These are phyloP conservation scores for Penicillium freii DNA, from an alignment of 2,329 filamentous ascomycete species.

Conservation along the genomic window DNA sequence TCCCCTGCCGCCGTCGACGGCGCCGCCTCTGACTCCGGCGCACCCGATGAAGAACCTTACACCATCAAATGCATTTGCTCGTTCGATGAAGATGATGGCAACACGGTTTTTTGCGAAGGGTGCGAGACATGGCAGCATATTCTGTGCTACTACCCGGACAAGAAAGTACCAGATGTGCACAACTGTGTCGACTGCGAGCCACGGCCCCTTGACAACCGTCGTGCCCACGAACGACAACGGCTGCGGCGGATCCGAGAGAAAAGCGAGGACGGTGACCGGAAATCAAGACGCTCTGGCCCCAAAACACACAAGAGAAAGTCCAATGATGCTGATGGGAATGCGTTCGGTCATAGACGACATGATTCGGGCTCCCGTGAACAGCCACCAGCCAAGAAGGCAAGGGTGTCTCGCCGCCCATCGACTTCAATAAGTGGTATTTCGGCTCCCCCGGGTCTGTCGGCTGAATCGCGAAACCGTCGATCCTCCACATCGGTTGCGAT, in stretches of 20 bases:
- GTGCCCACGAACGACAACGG: conserved; percentile 71
- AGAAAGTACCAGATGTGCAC: conserved; percentile 72
- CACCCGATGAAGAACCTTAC: conserved; percentile 56
- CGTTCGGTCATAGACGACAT: conserved; percentile 56
- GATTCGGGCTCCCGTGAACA: conserved; percentile 53
- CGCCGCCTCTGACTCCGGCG: conserved; percentile 41
- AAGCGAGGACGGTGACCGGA: conserved; percentile 63
- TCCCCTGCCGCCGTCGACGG: conserved; percentile 45
- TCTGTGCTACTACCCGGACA: conserved; percentile 86
- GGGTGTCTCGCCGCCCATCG: conserved; percentile 75
- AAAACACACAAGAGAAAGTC: conserved; percentile 88
- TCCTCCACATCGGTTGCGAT: conserved; percentile 60
- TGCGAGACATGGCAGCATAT: conserved; percentile 99
- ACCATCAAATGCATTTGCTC: conserved; percentile 98
- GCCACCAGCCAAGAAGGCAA: conserved; percentile 72
- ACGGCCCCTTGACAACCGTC: conserved; percentile 67
- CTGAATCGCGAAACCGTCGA: conserved; percentile 59
- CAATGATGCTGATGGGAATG: conserved; percentile 59
- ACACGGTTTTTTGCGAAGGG: conserved; percentile 91
- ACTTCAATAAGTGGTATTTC: conserved; percentile 71
- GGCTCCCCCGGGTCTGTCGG: conserved; percentile 63
- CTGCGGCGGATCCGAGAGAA: conserved; percentile 62
- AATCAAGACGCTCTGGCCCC: conserved; percentile 68
- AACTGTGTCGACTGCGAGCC: conserved; percentile 88
- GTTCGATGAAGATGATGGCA: conserved; percentile 92